Percentiles rank a stretch among this genome's conserved stretches.
Evolutionary conservation across 2,329 filamentous ascomycete genomes (phyloP).

Genomic region (Colletotrichum falcatum): DNA sequence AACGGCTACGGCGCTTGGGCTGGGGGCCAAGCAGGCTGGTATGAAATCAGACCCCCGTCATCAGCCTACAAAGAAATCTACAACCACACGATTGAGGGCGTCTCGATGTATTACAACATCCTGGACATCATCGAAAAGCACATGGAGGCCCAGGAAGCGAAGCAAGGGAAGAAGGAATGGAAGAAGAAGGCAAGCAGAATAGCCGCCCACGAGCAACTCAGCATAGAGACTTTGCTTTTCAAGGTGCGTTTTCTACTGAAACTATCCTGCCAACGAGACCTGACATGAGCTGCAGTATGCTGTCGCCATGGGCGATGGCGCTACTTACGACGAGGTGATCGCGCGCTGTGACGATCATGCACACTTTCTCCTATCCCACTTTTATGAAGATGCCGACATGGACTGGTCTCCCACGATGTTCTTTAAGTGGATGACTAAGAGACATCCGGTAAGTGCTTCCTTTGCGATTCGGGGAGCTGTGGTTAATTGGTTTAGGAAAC

Average conservation of each 20-base stretch:
- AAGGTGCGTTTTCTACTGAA: conserved; percentile 45
- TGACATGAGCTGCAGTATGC: conserved; percentile 57
- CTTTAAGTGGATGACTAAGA: conserved; percentile 59
- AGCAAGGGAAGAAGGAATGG: conserved; percentile 48
- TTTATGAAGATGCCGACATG: conserved; percentile 55
- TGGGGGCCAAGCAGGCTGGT: conserved; percentile 74
- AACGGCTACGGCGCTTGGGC: conserved; percentile 74
- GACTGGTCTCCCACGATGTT: conserved; percentile 62
- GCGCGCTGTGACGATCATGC: conserved; percentile 61
- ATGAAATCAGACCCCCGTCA: conserved; percentile 69
- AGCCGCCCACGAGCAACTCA: conserved; percentile 24
- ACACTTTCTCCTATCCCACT: conserved; percentile 65
- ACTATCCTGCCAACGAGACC: conserved; percentile 16
- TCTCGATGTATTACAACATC: conserved; percentile 73
- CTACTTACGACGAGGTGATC: conserved; percentile 62
- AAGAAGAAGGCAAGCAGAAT: conserved; percentile 44
- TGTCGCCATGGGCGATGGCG: conserved; percentile 63
- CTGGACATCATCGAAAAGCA: conserved; percentile 65
- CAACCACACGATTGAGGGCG: conserved; percentile 71
- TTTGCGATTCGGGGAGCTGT: neutral
- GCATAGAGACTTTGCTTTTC: conserved; percentile 47
- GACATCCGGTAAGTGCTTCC: conserved; percentile 54
- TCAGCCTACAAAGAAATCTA: conserved; percentile 67
- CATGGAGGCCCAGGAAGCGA: conserved; percentile 46
- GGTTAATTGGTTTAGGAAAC: conserved; percentile 25